Conservation (phyloP, 176 grass and related monocot genomes). For the Aegilops bicornis region DNA sequence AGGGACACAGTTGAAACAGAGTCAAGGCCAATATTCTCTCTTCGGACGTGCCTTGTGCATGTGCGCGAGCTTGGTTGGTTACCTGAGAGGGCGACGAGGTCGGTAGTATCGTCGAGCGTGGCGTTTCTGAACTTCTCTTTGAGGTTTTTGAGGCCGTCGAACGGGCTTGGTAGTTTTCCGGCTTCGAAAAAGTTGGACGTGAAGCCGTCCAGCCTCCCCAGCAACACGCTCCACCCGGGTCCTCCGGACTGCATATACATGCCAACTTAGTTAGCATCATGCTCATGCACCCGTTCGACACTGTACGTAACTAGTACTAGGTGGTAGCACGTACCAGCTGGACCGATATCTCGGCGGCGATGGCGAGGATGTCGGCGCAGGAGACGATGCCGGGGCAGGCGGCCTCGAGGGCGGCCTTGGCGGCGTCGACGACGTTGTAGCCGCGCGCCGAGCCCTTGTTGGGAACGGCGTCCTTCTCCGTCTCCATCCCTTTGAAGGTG, state of each 20-base stretch:
- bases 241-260: conserved; percentile 49
- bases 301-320: neutral
- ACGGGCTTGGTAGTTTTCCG: conserved; percentile 28
- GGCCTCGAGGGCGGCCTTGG: conserved; percentile 60
- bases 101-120: conserved; percentile 15
- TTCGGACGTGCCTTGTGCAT: neutral
- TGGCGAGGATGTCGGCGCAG: conserved; percentile 87
- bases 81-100: conserved; percentile 79
- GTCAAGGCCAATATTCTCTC: neutral
- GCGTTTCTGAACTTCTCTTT: neutral
- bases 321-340: conserved; percentile 39
- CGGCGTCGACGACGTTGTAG: conserved; percentile 56
- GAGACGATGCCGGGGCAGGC: conserved; percentile 76
- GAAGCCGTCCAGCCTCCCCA: conserved; percentile 61
- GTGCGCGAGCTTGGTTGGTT: neutral
- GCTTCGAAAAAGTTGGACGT: conserved; percentile 23
- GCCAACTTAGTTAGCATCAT: neutral
- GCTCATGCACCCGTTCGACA: neutral
- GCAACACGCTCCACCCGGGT: conserved; percentile 44
- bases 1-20: neutral
- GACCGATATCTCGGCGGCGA: conserved; percentile 75
- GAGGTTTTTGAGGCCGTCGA: conserved; percentile 29
- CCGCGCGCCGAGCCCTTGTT: conserved; percentile 65
- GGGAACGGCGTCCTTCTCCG: conserved; percentile 53
- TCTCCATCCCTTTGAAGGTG: conserved; percentile 31